Evolutionary conservation across 352 stramenopile species (phyloP), one percentile per base, ranked within the genome.

Genomic region (Sclerospora graminicola): DNA sequence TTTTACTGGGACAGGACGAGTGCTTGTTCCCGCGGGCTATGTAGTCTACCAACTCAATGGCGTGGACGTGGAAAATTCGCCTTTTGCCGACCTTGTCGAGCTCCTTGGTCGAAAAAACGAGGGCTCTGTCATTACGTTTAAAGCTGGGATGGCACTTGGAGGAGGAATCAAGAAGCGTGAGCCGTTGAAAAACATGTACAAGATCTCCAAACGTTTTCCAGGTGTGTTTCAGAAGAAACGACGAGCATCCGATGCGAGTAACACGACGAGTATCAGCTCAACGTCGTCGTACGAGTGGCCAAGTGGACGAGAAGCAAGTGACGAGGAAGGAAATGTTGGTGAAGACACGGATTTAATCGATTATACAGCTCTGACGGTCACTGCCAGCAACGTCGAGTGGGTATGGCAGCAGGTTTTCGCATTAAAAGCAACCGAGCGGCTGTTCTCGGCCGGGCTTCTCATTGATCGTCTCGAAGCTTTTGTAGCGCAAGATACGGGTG

Each of bases 381-480:
- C 48, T 9, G 19, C 43, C 23, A 49, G 50, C n/a, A 85, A 86
- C 27, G 44, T 88, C 8, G 52, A 62, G 7, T 88, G 73, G 72
- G 75, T 71, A 4, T 90, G 79, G 79, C 52, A 81, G 16, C 79
- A 90, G 20, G 64, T 87, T 13, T 54, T 81, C 29, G 44, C 83
- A 16, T 54, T 88, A 27, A 84, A 84, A 44, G 45, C 46, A 0
- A 70, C 84, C 8, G 79, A 90, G 38, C 75, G 79, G 21, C 67
- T 85, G 9, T 88, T 90, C 42, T 88, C 79, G 0, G 72, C 70
- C 1, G 74, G 55, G 1, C 43, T 82, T 14, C 34, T 90, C 20
- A 66, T 85, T 30, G 69, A 86, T 26, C 76, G 73, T n/a, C 67
- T 90, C 8, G 66, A 88, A 40, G 50, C 47, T 6, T 88, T 73